A percentile compares a stretch with the other conserved stretches of the same genome.
Evolutionary conservation across 805 yeast genomes (phyloP).

Genomic region (Teunomyces pallodes): DNA sequence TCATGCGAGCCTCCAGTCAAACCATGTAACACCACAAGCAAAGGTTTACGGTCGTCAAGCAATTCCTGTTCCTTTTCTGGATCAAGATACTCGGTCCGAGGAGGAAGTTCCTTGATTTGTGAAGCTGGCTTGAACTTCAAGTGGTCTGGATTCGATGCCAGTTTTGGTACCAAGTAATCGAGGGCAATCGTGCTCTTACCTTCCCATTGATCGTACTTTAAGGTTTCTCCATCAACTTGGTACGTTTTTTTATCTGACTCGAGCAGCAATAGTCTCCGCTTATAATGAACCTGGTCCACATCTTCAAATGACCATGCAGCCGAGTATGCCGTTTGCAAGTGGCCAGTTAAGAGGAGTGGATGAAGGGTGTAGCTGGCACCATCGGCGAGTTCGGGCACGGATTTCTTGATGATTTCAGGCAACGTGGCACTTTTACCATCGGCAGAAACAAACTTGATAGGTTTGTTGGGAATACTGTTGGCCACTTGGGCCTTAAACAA

Average conservation of each 20-base stretch:
- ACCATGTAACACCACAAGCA: constrained; percentile 66
- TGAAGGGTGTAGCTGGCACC: constrained; percentile 41
- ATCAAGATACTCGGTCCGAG: constrained; percentile 62
- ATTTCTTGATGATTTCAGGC: constrained; percentile 31
- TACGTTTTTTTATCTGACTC: constrained; percentile 22
- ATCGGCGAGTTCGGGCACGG: constrained; percentile 40
- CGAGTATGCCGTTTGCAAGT: constrained; percentile 49
- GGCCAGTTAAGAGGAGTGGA: constrained; percentile 49
- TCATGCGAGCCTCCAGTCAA: constrained; percentile 81
- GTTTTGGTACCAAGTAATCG: constrained; percentile 44
- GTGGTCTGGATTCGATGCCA: constrained; percentile 19
- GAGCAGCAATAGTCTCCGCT: constrained; percentile 38
- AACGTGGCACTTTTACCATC: constrained; percentile 12
- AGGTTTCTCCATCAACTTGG: constrained; percentile 22
- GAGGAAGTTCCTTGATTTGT: constrained; percentile 58
- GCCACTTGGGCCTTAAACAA: constrained; percentile 25
- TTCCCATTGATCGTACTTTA: constrained; percentile 39
- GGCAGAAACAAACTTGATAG: constrained; percentile 18
- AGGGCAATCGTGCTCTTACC: constrained; percentile 48
- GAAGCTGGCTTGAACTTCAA: constrained; percentile 38
- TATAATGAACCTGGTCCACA: constrained; percentile 43
- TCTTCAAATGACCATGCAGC: constrained; percentile 43
- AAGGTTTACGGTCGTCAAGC: constrained; percentile 47
- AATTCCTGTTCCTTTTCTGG: constrained; percentile 39
- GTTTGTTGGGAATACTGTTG: constrained; percentile 21